Evolutionary conservation across 345 rosid genomes (phyloP), one percentile per base, ranked within the genome.

Genomic region (Trapa incisa): DNA sequence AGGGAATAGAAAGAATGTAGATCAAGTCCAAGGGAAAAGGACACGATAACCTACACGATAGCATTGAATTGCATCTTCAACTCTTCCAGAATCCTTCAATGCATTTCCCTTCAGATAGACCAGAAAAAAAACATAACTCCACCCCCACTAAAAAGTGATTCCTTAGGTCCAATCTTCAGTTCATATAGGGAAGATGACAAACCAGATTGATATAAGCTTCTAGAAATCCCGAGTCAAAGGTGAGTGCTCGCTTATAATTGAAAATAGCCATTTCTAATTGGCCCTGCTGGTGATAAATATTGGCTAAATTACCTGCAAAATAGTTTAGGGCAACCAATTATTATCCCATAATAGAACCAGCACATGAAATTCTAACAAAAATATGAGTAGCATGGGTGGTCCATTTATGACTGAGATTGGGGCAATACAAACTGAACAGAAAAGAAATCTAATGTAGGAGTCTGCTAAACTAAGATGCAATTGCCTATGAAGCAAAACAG

Each of bases 151-250:
- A 37, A 36, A 1, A 62, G 65, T 36, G 65, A 65, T 9, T 7
- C 6, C 7, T 37, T 2, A 3, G 42, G 36, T 3, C 33, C 12
- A 39, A 64, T 43, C 37, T 33, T 57, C 50, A 42, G 47, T 52
- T 43, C 37, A 52, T 1, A 37, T 22, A 54, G 22, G 39, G 16
- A 38, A n/a, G 13, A 37, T 33, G 36, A 77, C 90, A 69, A 76
- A 95, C 99, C 96, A 95, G 79, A 83, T 91, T 91, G 73, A 91
- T 95, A 71, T 91, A 95, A 39, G 96, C 99, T 87, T 95, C 99
- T 80, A 91, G 72, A 80, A 84, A 91, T 77, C 94, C 80, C 33
- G 88, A 79, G 83, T 95, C 99, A 62, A 81, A 83, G 58, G 85
- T 58, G 76, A 95, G 78, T 47, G 99, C 99, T 82, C 80, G 92